Conservation (phyloP, 2,329 filamentous ascomycete genomes). For the Alternaria conjuncta region DNA sequence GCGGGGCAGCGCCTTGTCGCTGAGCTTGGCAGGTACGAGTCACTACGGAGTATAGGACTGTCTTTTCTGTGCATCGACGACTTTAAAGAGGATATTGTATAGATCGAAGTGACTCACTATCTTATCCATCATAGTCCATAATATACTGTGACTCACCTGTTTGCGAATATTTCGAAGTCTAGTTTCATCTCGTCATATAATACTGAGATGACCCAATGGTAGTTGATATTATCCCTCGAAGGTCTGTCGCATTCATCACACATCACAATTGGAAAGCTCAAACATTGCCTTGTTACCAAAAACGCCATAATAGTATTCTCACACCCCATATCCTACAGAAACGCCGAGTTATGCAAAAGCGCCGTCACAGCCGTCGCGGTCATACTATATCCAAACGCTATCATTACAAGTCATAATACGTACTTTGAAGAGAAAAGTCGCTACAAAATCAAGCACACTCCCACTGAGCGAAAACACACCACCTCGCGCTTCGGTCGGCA, state of each 20-base stretch:
- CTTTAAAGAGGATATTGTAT: background rate
- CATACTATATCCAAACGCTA: constrained; percentile 17
- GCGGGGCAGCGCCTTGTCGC: constrained; percentile 9
- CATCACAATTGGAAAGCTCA: background rate
- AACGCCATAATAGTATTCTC: constrained; percentile 5
- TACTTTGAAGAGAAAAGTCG: background rate
- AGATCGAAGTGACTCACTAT: background rate
- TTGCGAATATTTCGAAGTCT: too few relatives aligned
- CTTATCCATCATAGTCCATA: background rate
- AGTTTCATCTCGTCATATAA: too few relatives aligned
- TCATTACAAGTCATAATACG: constrained; percentile 27
- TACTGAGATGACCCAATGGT: too few relatives aligned
- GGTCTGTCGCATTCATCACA: background rate
- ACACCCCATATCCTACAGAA: constrained; percentile 17
- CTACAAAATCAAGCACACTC: constrained; percentile 34
- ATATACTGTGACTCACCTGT: too few relatives aligned
- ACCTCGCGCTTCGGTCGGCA: constrained; percentile 81
- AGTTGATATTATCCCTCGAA: too few relatives aligned
- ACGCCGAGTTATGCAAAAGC: constrained; percentile 18
- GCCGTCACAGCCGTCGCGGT: constrained; percentile 4
- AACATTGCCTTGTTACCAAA: background rate
- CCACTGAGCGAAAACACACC: constrained; percentile 95
- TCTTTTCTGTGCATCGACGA: background rate
- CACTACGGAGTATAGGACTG: background rate
- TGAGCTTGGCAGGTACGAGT: constrained; percentile 12